Base-by-base conservation (phyloP, 345 rosid genomes). In the Gynandropsis gynandra region DNA sequence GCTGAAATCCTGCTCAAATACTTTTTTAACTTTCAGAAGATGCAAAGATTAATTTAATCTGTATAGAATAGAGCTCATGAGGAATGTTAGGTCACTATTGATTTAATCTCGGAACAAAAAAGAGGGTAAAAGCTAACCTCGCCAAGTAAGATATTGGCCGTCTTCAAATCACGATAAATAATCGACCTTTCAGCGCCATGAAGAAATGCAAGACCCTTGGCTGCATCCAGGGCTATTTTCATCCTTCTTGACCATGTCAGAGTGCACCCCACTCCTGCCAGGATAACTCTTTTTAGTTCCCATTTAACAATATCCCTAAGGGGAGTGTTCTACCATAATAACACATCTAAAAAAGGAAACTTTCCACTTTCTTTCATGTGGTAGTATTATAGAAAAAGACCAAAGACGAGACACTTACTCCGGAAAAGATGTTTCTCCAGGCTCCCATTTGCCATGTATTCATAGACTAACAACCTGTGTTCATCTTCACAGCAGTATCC, bases 401-500 rank as follows among this genome's bases (percentile, higher is more conserved):
- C 10, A 1, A 10, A 16, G 4, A 2, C 6, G 8, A 1, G 10
- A 52, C 47, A 81, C 92, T 72, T 82, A 90, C 98, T 85, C 34
- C 97, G 85, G 46, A 92, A 83, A 64, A 92, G 95, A 82, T 88
- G 97, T 47, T 77, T 92, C 71, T 92, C 97, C 7, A 92, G 74
- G 74, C 97, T 88, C 37, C 97, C 99, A 69, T 80, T 63, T 0
- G 87, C 86, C 95, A 92, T 80, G 73, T 85, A 88, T 65, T 92
- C 99, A 62, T 92, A 92, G 39, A 88, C 89, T 62, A 92, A 72
- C 41, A 88, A 61, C 52, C 97, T 80, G 52, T 88, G 97, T 42
- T 82, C 95, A 70, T 81, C 97, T 73, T 92, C 99, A 56, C 99
- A 92, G 67, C 99, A 92, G 58, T 85, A 85, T 8, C 99, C 99